Evolutionary conservation across 768 basidiomycete genomes (phyloP), one percentile per base, ranked within the genome.

Genomic region (Ramaria rubella): DNA sequence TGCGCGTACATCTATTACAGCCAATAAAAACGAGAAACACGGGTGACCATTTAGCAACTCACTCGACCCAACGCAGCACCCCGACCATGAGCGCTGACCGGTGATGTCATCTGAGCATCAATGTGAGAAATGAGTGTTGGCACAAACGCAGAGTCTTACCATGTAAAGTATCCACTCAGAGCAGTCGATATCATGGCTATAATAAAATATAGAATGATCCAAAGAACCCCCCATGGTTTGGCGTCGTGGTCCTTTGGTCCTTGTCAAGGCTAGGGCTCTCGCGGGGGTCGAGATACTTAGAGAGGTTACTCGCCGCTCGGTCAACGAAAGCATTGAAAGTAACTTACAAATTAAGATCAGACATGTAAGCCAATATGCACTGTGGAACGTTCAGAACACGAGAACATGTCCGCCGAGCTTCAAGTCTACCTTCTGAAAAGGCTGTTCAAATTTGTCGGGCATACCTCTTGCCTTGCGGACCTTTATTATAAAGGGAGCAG

Each of bases 161-260:
- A 85, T 83, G 62, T 90, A 87, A 53, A 93, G 77, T 30, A 92
- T 61, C 81, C 90, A 92, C 58, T 91, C 85, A 26, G 83, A 84
- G 63, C 86, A 88, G 64, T 88, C 76, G 62, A 93, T 88, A 46
- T 77, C 69, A 62, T 91, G 77, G 61, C 88, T 90, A 61, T 30
- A 46, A 59, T 52, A 44, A 65, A 27, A 86, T 57, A 93, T 82
- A 33, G 85, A 76, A 70, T 93, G 90, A 68, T 91, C 88, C 38
- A 91, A 69, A 2, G 84, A 82, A 17, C 86, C 86, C 84, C 87
- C 59, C 29, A 40, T 43, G 19, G 29, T 29, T 33, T 21, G 49
- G 12, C 19, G 55, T 43, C 38, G 34, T n/a, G 79, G 75, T 3
- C 80, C 81, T 57, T 74, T 70, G 52, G 63, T 72, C 54, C 75